Evolutionary conservation across 2,329 filamentous ascomycete genomes (phyloP).

Genomic region (Neurospora sp.): DNA sequence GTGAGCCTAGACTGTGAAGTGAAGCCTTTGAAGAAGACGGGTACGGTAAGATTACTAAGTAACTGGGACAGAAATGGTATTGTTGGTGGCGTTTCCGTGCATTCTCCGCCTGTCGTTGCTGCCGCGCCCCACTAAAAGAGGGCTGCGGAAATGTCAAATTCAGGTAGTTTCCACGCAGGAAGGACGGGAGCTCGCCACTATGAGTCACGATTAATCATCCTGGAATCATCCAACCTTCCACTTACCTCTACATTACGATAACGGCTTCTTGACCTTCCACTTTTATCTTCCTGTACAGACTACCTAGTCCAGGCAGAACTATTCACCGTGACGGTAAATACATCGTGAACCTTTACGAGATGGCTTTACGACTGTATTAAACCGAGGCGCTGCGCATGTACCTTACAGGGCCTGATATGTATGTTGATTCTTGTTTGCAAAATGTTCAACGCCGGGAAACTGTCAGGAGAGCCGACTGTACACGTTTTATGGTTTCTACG

Average conservation of each 20-base stretch:
- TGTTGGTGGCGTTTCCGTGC: background rate
- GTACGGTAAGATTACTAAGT: background rate
- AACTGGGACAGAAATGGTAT: background rate
- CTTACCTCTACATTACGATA: background rate
- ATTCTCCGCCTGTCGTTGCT: background rate
- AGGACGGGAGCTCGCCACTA: background rate
- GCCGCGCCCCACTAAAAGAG: background rate
- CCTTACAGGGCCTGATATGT: background rate
- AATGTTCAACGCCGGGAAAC: background rate
- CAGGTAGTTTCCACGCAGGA: background rate
- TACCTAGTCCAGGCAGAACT: background rate
- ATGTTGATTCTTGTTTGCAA: background rate
- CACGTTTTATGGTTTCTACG: background rate
- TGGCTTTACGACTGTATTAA: background rate
- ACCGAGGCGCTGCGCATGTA: background rate
- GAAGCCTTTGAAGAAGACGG: background rate
- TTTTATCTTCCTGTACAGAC: background rate
- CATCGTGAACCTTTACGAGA: background rate
- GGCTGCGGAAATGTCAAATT: background rate
- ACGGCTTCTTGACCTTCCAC: background rate
- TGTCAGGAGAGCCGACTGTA: background rate
- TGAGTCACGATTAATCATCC: background rate
- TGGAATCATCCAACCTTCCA: background rate
- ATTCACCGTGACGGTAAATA: background rate
- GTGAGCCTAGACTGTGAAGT: background rate